Evolutionary conservation across 164 flowering plant species (phyloP), one percentile per base, ranked within the genome.

Genomic region (Paratinospora sagittata): DNA sequence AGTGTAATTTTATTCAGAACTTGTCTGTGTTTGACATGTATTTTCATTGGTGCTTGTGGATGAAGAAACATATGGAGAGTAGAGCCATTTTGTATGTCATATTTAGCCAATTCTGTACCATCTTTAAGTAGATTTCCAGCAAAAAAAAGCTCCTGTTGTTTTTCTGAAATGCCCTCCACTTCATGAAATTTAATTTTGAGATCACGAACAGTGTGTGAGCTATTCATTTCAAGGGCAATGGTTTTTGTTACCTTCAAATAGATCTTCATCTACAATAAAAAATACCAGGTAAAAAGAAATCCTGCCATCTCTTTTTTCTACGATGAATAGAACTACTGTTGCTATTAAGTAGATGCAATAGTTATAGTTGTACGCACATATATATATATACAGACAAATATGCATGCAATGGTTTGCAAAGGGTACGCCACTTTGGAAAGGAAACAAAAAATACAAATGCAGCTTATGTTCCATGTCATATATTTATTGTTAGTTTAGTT

Each of bases 31-130:
- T 72, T 79, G 30, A 77, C 57, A 21, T 39, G 30, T 27, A 82
- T 52, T 68, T 67, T 67, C 71, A 76, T 65, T 39, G 33, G 27
- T 8, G 7, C 68, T 16, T 14, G 67, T 12, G 65, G 23, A 4
- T 63, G 65, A 47, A 64, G 27, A 68, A 68, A n/a, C 68, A 75
- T 58, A 47, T 72, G 64, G 26, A 75, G 58, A 24, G 78, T 76
- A 41, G 79, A 49, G 13, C 64, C 41, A 67, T 67, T 43, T 12
- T 67, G 66, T 34, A 75, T 61, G 8, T 65, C 74, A 57, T 58
- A 74, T 43, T 77, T 70, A 61, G 23, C 63, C 33, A 80, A 67
- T 12, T 37, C 68, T 6, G 21, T 60, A 52, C 24, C 70, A 26
- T 65, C 58, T 13, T 65, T 13, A 11, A 81, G 81, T 13, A 17